Conservation (phyloP, 495 filamentous ascomycete genomes). For the Cercophora scortea region DNA sequence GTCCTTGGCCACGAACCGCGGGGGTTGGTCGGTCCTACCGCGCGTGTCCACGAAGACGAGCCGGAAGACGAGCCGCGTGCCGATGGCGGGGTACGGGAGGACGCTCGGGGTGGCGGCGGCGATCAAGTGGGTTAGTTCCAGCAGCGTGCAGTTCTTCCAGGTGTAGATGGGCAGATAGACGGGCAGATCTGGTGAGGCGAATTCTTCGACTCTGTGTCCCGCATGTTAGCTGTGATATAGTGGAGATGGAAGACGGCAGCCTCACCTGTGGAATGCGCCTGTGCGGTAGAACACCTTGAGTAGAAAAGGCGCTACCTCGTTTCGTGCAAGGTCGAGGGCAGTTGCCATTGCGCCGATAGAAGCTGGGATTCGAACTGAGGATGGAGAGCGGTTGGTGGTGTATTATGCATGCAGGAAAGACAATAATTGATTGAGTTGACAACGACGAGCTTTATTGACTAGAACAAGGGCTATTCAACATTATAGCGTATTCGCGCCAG, state of each 20-base stretch:
- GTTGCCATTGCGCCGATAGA: too few species aligned
- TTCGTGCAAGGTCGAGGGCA: neutral
- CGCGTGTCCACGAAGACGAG: slow-evolving; percentile 79
- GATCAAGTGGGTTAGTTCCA: slow-evolving; percentile 68
- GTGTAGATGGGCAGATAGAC: slow-evolving; percentile 78
- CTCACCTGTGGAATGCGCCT: slow-evolving; percentile 63
- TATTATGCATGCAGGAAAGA: neutral
- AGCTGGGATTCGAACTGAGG: neutral
- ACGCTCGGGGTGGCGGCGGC: slow-evolving; percentile 28
- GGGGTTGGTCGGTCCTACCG: slow-evolving; percentile 37
- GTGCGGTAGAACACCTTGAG: slow-evolving; percentile 82
- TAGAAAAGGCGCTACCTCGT: slow-evolving; percentile 61
- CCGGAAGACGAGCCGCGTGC: slow-evolving; percentile 78
- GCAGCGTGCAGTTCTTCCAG: slow-evolving; percentile 75
- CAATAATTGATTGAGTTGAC: neutral
- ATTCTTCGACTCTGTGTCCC: slow-evolving; percentile 54
- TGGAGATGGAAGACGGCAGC: slow-evolving; percentile 1
- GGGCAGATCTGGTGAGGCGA: slow-evolving; percentile 48
- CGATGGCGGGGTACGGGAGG: slow-evolving; percentile 67
- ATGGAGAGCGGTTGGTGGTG: neutral
- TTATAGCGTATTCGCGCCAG: too few species aligned
- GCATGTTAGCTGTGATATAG: neutral
- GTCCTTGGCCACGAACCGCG: slow-evolving; percentile 64
- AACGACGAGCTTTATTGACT: too few species aligned
- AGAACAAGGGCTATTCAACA: too few species aligned